Conservation (phyloP, 1,284 basidiomycete species). For the Pterula multifida region DNA sequence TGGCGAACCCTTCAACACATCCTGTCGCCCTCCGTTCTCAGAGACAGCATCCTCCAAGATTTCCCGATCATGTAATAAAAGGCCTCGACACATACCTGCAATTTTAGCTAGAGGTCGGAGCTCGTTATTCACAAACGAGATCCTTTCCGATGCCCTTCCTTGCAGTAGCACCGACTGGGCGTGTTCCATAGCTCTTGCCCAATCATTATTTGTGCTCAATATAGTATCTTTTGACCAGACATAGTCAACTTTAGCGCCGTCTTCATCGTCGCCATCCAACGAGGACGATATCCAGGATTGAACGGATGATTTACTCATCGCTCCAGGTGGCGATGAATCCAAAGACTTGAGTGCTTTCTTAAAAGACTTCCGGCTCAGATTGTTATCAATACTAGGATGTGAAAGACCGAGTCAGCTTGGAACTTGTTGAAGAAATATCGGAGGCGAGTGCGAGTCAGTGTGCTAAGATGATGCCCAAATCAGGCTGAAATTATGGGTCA, state of each 20-base stretch:
- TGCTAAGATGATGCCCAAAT: background rate
- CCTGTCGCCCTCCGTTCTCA: too few relatives aligned
- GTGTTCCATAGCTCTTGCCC: conserved; percentile 41
- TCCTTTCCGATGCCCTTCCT: conserved; percentile 39
- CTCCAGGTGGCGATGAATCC: conserved; percentile 12
- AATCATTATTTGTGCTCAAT: conserved; percentile 25
- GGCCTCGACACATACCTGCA: conserved; percentile 32
- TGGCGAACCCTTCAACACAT: too few relatives aligned
- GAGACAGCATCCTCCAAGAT: background rate
- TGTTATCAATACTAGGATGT: background rate
- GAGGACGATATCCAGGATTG: conserved; percentile 27
- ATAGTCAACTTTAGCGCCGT: conserved; percentile 8
- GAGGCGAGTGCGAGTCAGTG: background rate
- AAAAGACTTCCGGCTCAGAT: background rate
- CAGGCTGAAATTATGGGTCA: background rate
- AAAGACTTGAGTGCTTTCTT: background rate
- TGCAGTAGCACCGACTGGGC: conserved; percentile 37
- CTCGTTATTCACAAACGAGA: conserved; percentile 52
- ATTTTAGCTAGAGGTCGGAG: conserved; percentile 45
- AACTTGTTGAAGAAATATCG: background rate
- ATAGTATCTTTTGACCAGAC: conserved; percentile 42
- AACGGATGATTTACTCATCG: conserved; percentile 27
- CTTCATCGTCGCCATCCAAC: conserved; percentile 12
- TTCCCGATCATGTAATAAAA: background rate
- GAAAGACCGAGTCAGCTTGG: background rate